A percentile compares a stretch with the other conserved stretches of the same genome.
Conservation (phyloP, 2,329 filamentous ascomycete species). For the Waltergamsia citrina region DNA sequence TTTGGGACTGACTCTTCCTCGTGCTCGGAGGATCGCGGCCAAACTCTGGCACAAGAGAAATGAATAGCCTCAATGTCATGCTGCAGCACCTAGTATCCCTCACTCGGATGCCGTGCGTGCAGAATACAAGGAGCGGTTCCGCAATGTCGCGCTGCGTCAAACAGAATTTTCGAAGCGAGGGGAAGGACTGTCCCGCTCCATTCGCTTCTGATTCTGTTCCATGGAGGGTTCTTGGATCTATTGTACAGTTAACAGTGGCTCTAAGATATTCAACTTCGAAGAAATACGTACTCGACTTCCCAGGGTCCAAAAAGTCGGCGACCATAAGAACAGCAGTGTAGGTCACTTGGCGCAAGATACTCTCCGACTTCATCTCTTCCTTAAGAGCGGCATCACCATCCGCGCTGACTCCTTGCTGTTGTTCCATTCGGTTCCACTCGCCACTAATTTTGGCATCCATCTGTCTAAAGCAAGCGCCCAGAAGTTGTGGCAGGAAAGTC, state of each 20-base stretch:
- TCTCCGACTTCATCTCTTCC: conserved; percentile 97
- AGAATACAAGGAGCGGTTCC: conserved; percentile 84
- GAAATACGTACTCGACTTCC: conserved; percentile 46
- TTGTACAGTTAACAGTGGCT: background rate
- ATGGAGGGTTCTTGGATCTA: conserved; percentile 21
- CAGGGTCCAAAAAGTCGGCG: conserved; percentile 76
- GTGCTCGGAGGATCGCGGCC: conserved; percentile 36
- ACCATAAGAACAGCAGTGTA: conserved; percentile 90
- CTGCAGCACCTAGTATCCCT: conserved; percentile 82
- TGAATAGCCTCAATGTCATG: conserved; percentile 77
- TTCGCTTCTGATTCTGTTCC: conserved; percentile 4
- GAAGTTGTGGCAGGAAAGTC: conserved; percentile 76
- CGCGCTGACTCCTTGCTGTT: conserved; percentile 49
- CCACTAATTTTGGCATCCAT: conserved; percentile 79
- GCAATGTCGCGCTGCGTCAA: conserved; percentile 69
- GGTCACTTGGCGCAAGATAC: conserved; percentile 84
- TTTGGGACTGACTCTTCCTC: conserved; percentile 10
- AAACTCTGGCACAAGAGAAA: conserved; percentile 77
- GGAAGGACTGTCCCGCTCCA: conserved; percentile 26
- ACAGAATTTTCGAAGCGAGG: conserved; percentile 71
- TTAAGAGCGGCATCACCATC: conserved; percentile 69
- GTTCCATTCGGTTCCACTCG: conserved; percentile 75
- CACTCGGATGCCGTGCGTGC: conserved; percentile 82
- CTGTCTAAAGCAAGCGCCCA: conserved; percentile 74
- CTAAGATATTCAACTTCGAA: background rate